phyloP scores from a whole-genome alignment of 78 protist species.

The Dictyostelium intermedium region DNA sequence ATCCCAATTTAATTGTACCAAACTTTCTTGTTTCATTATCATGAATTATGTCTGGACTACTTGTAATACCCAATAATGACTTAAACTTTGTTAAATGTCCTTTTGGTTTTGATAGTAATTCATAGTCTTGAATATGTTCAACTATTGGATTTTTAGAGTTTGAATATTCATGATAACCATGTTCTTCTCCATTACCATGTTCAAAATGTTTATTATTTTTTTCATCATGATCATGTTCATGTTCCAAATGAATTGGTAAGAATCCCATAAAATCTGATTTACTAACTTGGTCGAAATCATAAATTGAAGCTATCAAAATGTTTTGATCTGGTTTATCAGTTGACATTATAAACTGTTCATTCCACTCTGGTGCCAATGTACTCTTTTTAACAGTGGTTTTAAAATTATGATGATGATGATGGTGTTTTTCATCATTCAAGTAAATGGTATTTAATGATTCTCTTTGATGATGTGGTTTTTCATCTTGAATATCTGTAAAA shows the following conservation, averaged over 20 bases:
- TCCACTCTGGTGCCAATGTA: conserved; percentile 27
- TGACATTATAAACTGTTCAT: conserved; percentile 17
- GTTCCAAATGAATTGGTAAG: neutral
- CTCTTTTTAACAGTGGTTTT: conserved; percentile 23
- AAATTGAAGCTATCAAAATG: neutral
- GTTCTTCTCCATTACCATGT: neutral
- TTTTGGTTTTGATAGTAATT: neutral
- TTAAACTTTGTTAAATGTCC: neutral
- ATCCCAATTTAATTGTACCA: neutral
- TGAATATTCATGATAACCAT: neutral
- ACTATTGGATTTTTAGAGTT: neutral
- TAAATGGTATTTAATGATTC: neutral
- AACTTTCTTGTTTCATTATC: neutral
- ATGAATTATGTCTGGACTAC: neutral
- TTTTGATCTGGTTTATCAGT: conserved; percentile 7
- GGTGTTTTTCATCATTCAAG: neutral
- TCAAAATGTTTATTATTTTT: neutral
- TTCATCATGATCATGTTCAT: neutral
- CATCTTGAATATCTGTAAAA: neutral
- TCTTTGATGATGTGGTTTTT: neutral
- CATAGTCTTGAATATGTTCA: neutral
- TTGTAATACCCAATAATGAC: neutral
- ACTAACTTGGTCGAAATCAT: conserved; percentile 29
- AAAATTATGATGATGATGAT: conserved; percentile 9
- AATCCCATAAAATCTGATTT: conserved; percentile 56